Evolutionary conservation across 257 asterid genomes (phyloP).

Genomic region (Nyctanthes arbortristis): DNA sequence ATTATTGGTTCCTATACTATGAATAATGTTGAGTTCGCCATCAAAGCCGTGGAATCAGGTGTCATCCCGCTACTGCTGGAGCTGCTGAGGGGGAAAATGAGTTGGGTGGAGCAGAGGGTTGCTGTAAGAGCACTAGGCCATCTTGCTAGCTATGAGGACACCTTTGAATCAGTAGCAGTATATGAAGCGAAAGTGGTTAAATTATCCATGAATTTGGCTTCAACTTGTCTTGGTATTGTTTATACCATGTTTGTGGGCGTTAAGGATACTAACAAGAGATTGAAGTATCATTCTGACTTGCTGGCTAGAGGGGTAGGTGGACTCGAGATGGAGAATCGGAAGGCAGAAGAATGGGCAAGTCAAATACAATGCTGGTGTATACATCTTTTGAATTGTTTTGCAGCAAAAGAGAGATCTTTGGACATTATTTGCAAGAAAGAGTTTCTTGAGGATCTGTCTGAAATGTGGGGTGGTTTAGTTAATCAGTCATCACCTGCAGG

Average conservation of each 20-base stretch:
- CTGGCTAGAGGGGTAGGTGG: conserved; percentile 73
- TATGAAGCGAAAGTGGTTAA: conserved; percentile 56
- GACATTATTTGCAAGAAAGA: conserved; percentile 50
- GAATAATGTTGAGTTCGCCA: conserved; percentile 46
- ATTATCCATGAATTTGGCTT: conserved; percentile 53
- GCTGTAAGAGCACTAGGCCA: conserved; percentile 83
- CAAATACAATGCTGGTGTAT: conserved; percentile 86
- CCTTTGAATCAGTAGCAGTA: conserved; percentile 42
- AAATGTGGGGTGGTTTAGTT: conserved; percentile 77
- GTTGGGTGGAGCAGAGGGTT: conserved; percentile 92
- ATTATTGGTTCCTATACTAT: conserved; percentile 77
- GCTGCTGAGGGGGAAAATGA: conserved; percentile 72
- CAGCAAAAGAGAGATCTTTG: conserved; percentile 55
- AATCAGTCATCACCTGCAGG: conserved; percentile 71
- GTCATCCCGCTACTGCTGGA: conserved; percentile 57
- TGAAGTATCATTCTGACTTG: conserved; percentile 52
- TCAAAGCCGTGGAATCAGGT: conserved; percentile 59
- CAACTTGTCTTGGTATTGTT: conserved; percentile 57
- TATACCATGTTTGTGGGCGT: conserved; percentile 54
- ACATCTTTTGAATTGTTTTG: conserved; percentile 77
- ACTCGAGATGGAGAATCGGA: conserved; percentile 55
- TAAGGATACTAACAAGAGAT: conserved; percentile 34
- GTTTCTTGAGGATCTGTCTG: conserved; percentile 52
- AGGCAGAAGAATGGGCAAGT: conserved; percentile 91
- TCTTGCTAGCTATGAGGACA: conserved; percentile 67